Evolutionary conservation across 306 rosid species (phyloP), one percentile per base, ranked within the genome.

Genomic region (Lathyrus oleraceus): DNA sequence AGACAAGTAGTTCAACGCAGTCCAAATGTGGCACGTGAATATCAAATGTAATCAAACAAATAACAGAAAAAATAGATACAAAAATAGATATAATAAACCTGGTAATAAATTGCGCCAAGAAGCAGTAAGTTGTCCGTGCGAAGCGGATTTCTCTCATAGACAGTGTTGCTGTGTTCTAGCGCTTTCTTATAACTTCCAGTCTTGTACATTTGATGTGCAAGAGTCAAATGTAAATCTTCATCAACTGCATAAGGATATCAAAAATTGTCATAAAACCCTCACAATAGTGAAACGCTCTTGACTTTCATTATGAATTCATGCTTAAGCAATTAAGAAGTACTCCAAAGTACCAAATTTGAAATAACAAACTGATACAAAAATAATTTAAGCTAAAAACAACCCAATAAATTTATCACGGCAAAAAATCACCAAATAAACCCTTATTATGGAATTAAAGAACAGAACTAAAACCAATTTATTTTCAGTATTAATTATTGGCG

Each of bases 51-150:
- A 6, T 17, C 72, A 40, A 56, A 63, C 16, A 36, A 32, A 36
- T 40, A 17, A 52, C 65, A 35, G 13, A 23, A 59, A 39, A 64
- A 63, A 71, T 47, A 61, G 20, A 61, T 6, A 69, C 21, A 47
- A 39, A 4, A 19, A 25, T 45, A 63, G 1, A 11, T 57, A 57
- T 56, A 49, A 36, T n/a, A 61, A 78, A 95, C 99, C 99, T 95
- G 99, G 82, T 91, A 95, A 73, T 91, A 91, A 51, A 87, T 81
- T 78, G 99, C 99, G 61, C 99, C 99, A 85, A 91, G 76, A 20
- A 95, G 95, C 70, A 95, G 90, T 68, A 95, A 85, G 71, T 95
- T 95, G 76, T 95, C 99, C 0, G 99, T 87, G 57, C 97, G 97
- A 57, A 83, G 86, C 0, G 93, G 86, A 81, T 79, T 91, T 80